Percentiles rank a stretch among this genome's conserved stretches.
These are phyloP conservation scores for Prunus dulcis DNA, from an alignment of 306 rosid species.

Conservation along the genomic window DNA sequence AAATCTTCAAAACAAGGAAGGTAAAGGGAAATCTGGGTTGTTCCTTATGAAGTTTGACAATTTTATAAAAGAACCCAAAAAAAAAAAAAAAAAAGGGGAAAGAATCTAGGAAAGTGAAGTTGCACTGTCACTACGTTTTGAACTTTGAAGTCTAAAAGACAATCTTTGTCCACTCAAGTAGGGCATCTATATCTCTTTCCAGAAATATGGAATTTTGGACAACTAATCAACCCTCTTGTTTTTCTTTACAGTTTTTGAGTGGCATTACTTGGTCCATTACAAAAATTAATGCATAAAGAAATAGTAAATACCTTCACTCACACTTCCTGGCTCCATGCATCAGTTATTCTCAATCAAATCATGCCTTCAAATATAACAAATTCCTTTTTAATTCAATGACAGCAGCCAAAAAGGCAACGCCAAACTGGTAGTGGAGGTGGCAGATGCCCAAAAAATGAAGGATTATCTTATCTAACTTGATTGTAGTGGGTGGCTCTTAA, in stretches of 20 bases:
- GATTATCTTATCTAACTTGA: background rate
- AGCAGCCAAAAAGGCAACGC: conserved; percentile 2
- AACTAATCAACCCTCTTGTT: conserved; percentile 20
- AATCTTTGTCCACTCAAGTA: conserved; percentile 45
- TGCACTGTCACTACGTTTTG: conserved; percentile 5
- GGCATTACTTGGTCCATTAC: conserved; percentile 7
- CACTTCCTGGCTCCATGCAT: conserved; percentile 5
- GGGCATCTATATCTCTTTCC: conserved; percentile 25
- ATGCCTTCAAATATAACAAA: background rate
- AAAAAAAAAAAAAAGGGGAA: conserved; percentile 22
- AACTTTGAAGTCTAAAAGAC: conserved; percentile 31
- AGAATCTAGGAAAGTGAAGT: conserved; percentile 42
- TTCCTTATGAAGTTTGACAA: background rate
- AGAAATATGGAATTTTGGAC: conserved; percentile 37
- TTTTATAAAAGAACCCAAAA: conserved; percentile 3
- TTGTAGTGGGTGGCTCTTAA: background rate
- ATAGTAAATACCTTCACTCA: conserved; percentile 30
- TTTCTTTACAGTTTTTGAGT: conserved; percentile 10
- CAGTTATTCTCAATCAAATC: background rate
- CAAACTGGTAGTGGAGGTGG: conserved; percentile 23
- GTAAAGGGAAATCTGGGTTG: conserved; percentile 19
- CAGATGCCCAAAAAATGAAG: conserved; percentile 6
- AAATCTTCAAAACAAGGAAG: background rate
- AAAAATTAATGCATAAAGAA: conserved; percentile 27
- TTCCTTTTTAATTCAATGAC: conserved; percentile 2